A percentile compares a stretch with the other conserved stretches of the same genome.
phyloP scores from a whole-genome alignment of 495 filamentous ascomycete species.

The Penicillium manginii region DNA sequence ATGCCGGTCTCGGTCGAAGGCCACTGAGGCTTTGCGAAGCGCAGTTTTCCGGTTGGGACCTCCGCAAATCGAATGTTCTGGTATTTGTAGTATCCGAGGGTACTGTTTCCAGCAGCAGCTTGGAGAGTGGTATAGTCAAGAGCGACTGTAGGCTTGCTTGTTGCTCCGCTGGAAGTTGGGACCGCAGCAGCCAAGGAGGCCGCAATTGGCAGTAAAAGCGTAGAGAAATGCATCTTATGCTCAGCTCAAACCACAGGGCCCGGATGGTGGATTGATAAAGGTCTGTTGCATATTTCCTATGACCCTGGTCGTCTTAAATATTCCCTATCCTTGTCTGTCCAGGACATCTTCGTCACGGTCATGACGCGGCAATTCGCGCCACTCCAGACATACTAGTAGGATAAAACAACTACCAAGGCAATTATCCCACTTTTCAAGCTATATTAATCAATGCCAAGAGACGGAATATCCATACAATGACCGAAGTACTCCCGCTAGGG shows the following conservation, averaged over 20 bases:
- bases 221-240: neutral
- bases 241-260: neutral
- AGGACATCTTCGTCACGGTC: neutral
- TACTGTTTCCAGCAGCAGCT: slow-evolving; percentile 20
- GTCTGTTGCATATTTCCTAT: neutral
- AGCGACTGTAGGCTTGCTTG: slow-evolving; percentile 12
- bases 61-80: slow-evolving; percentile 62
- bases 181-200: slow-evolving; percentile 12
- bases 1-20: slow-evolving; percentile 47
- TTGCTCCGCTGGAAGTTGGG: slow-evolving; percentile 5
- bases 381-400: neutral
- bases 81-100: slow-evolving; percentile 30
- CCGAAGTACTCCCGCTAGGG: neutral
- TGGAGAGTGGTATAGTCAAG: slow-evolving; percentile 24
- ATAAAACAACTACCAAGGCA: neutral
- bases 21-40: slow-evolving; percentile 58
- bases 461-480: neutral
- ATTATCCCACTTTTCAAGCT: neutral
- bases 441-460: neutral
- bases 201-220: slow-evolving; percentile 5
- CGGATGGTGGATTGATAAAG: neutral
- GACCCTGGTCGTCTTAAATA: neutral
- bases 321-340: neutral
- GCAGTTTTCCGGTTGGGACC: slow-evolving; percentile 54
- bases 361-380: neutral